Evolutionary conservation across 139 green algal genomes (phyloP).

Genomic region (Chlamydomonas sp.): DNA sequence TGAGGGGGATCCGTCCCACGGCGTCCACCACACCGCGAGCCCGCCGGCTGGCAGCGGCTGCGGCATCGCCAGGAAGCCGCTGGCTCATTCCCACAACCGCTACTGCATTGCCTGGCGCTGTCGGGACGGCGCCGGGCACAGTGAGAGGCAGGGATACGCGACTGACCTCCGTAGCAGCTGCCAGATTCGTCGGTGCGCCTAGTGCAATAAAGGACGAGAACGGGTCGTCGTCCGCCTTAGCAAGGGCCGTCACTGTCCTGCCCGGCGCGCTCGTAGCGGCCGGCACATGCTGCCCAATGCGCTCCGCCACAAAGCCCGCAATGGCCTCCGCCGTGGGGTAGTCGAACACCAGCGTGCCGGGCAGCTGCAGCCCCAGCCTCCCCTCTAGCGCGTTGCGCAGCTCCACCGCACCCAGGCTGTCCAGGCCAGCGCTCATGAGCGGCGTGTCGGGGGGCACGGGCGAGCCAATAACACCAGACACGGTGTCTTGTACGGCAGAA

Average conservation of each 20-base stretch:
- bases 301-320: slow-evolving; percentile 18
- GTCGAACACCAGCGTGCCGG: slow-evolving; percentile 81
- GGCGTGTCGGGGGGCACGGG: slow-evolving; percentile 53
- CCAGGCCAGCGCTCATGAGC: slow-evolving; percentile 67
- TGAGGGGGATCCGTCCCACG: slow-evolving; percentile 22
- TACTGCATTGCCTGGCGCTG: not conserved
- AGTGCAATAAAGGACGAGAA: too few relatives aligned
- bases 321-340: slow-evolving; percentile 70
- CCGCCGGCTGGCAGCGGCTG: not conserved
- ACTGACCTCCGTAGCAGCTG: too few relatives aligned
- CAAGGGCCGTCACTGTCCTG: too few relatives aligned
- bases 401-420: slow-evolving; percentile 70
- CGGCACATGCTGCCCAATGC: not conserved
- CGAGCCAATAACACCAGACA: slow-evolving; percentile 40
- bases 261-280: too few relatives aligned
- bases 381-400: slow-evolving; percentile 68
- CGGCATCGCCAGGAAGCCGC: not conserved
- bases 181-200: too few relatives aligned
- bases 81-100: not conserved
- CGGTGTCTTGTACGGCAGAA: slow-evolving; percentile 7
- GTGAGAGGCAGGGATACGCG: too few relatives aligned
- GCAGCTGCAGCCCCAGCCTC: slow-evolving; percentile 65
- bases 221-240: too few relatives aligned
- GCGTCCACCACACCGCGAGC: not conserved
- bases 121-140: too few relatives aligned